phyloP scores from a whole-genome alignment of 2,329 filamentous ascomycete species.

The Cordyceps javanica region DNA sequence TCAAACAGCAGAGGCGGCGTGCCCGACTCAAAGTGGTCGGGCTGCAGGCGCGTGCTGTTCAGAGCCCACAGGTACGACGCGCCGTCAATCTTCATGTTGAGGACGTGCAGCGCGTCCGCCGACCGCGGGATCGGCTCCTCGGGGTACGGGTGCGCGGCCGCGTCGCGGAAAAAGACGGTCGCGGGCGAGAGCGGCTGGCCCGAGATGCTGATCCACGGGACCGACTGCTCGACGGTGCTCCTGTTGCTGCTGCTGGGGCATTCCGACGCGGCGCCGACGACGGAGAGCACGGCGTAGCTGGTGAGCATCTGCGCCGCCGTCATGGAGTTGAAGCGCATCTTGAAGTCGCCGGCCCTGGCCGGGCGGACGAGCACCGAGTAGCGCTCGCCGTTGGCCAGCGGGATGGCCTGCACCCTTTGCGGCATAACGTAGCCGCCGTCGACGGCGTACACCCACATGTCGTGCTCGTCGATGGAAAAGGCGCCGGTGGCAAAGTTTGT shows the following conservation, averaged over 20 bases:
- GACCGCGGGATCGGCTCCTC: constrained; percentile 33
- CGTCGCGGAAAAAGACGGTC: constrained; percentile 39
- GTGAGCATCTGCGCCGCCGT: constrained; percentile 48
- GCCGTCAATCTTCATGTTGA: constrained; percentile 34
- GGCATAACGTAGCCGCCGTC: constrained; percentile 51
- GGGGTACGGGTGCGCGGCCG: constrained; percentile 40
- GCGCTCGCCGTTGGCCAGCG: constrained; percentile 45
- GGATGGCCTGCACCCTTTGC: constrained; percentile 40
- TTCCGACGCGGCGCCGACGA: constrained; percentile 21
- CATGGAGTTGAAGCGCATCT: constrained; percentile 46
- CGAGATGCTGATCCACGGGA: constrained; percentile 43
- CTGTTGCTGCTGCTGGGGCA: too few relatives aligned
- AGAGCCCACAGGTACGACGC: constrained; percentile 48
- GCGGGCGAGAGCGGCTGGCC: constrained; percentile 35
- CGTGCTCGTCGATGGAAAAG: constrained; percentile 46
- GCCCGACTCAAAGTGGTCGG: constrained; percentile 27
- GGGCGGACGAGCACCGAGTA: constrained; percentile 46
- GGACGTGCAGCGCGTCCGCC: constrained; percentile 40
- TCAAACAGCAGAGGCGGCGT: constrained; percentile 40
- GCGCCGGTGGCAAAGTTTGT: constrained; percentile 39
- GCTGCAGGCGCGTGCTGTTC: constrained; percentile 38
- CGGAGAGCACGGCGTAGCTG: constrained; percentile 43
- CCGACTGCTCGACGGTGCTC: constrained; percentile 20
- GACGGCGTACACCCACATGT: constrained; percentile 48
- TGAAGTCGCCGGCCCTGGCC: constrained; percentile 42